Evolutionary conservation across 2,329 filamentous ascomycete species (phyloP).

Genomic region (Elsinoe arachidis): DNA sequence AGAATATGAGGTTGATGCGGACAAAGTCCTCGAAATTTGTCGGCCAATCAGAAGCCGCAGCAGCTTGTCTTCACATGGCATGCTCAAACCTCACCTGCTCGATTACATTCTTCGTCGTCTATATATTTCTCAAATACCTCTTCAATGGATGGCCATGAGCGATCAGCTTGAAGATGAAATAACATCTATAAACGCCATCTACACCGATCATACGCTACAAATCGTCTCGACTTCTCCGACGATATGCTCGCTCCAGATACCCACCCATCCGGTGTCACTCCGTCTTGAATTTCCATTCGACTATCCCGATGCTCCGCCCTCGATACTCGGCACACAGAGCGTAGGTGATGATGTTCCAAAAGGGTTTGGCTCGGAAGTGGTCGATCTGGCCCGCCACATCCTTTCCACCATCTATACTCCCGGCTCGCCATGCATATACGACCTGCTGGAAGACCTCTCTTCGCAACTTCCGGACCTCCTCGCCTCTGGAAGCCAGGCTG

Average conservation of each 20-base stretch:
- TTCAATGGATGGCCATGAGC: constrained; percentile 10
- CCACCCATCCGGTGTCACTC: constrained; percentile 47
- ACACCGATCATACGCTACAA: constrained; percentile 56
- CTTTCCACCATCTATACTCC: constrained; percentile 60
- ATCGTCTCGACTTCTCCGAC: constrained; percentile 15
- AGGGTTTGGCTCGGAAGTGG: constrained; percentile 62
- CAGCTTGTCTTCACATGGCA: background rate
- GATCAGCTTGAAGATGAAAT: constrained; percentile 57
- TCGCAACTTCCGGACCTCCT: constrained; percentile 28
- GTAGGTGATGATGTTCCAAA: constrained; percentile 57
- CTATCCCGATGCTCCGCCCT: constrained; percentile 69
- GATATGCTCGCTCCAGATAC: constrained; percentile 58
- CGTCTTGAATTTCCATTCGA: constrained; percentile 58
- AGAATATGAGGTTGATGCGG: background rate
- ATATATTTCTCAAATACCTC: too few species aligned
- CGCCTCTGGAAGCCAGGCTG: constrained; percentile 13
- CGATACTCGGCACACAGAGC: constrained; percentile 68
- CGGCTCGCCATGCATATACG: constrained; percentile 78
- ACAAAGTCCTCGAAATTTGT: constrained; percentile 2
- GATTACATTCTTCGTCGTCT: background rate
- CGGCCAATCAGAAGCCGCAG: background rate
- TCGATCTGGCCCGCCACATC: constrained; percentile 60
- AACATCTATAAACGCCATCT: constrained; percentile 77
- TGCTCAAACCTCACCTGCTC: background rate
- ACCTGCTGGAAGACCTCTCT: constrained; percentile 61